Base-by-base conservation (phyloP, 2,329 filamentous ascomycete genomes). In the Sarocladium strictum region DNA sequence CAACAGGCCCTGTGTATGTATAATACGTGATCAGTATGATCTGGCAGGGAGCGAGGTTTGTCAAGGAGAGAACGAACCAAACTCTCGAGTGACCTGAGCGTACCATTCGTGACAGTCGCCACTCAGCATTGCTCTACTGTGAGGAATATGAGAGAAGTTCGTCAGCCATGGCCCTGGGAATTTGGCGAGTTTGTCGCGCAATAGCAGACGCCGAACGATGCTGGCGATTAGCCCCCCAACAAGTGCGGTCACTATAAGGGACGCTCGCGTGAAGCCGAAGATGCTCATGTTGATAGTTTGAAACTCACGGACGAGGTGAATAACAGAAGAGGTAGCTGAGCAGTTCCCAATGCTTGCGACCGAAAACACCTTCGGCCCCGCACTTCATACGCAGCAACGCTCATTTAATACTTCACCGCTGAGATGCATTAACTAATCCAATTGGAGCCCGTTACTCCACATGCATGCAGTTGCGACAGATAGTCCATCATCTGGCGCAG, bases 1-100 rank as follows among this genome's bases (percentile, higher is more conserved):
- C 72, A 54, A 75, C 64, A 1, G 58, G 61, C 19, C 50, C 50
- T 53, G 19, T 7, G 15, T 53, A n/a, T 7, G 15, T 32, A 32
- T 6, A 32, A 32, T 32, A 32, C 29, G 29, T 32, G 29, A 32
- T 32, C 12, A 32, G 37, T n/a, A 7, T n/a, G 7, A 21, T 41
- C 19, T 7, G 7, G 19, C 7, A n/a, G 15, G 15, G 37, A 41
- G 37, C 37, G 6, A 6, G 15, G 6, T 7, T 7, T 6, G 7
- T 41, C 7, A n/a, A 9, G 37, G 7, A 41, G 15, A 41, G 15
- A n/a, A 17, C 29, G 29, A 32, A 45, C 41, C 41, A 45, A 15
- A 45, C 19, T 45, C 41, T 6, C 19, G 11, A n/a, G 7, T 45
- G 19, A 45, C 41, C 41, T 45, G 41, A 5, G 41, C 41, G 21